A percentile compares a stretch with the other conserved stretches of the same genome.
These are phyloP conservation scores for Hypoxylon sp. DNA, from an alignment of 2,329 filamentous ascomycete genomes.

Conservation along the genomic window DNA sequence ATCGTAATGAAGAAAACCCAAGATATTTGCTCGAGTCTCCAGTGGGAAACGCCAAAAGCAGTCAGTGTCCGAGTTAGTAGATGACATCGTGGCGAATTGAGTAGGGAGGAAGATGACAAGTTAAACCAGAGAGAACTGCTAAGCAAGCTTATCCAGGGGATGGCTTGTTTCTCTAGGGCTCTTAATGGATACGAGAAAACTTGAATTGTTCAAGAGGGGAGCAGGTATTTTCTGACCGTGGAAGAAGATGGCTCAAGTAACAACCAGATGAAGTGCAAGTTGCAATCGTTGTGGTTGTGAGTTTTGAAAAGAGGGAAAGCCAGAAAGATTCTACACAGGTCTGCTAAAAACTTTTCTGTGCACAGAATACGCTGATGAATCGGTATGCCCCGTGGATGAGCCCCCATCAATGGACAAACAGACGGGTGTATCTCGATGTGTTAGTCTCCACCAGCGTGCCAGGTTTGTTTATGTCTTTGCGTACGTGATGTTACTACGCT, in stretches of 20 bases:
- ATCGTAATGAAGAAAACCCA: not conserved
- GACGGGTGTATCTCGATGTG: no score
- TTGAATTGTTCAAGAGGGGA: not conserved
- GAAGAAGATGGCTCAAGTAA: not conserved
- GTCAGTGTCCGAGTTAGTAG: not conserved
- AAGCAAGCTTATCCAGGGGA: not conserved
- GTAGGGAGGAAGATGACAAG: not conserved
- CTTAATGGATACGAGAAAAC: not conserved
- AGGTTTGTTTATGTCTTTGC: no score
- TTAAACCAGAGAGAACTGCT: not conserved
- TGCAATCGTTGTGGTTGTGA: not conserved
- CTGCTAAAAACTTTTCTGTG: no score
- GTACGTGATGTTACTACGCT: no score
- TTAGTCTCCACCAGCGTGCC: no score
- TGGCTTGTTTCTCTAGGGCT: not conserved
- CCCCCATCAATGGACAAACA: no score
- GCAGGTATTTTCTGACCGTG: not conserved
- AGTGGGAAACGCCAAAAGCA: not conserved
- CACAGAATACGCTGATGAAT: no score
- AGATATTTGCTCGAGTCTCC: not conserved
- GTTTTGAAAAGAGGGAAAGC: no score
- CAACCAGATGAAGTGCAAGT: not conserved
- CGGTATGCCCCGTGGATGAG: no score
- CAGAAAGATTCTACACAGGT: no score
- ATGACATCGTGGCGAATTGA: not conserved